Base-by-base conservation (phyloP, 805 yeast species). In the Starmera pachycereana region DNA sequence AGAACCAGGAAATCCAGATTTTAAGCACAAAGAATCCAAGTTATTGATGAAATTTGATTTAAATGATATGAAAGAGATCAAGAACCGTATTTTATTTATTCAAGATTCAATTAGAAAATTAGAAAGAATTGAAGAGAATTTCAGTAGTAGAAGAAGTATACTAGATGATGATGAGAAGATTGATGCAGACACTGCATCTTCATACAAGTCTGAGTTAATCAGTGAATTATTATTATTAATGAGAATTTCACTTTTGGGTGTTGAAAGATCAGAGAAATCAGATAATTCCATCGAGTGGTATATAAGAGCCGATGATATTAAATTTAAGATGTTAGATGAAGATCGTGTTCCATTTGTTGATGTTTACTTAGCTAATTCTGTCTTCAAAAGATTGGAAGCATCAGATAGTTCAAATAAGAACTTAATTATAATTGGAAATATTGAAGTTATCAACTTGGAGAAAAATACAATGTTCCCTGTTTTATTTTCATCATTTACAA, bases 371-470 rank as follows among this genome's bases (percentile, higher is more conserved):
- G 78, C 80, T 1, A 69, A 72, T 29, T 72, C 83, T 3, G 64
- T 63, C 27, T 85, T 79, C 58, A 63, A 73, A 35, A 65, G 94
- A 40, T 52, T 79, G 5, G 85, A 79, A 36, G 66, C 76, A 11
- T 59, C 76, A 1, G 83, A 78, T 52, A 83, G 88, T 2, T 75
- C 84, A 22, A 81, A 83, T 44, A 57, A 67, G 14, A 87, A 86
- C 52, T 60, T 68, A 11, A 60, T 84, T 5, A 71, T 68, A 33
- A 66, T 89, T 13, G 68, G 69, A 4, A 69, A 74, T 63, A 60
- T 89, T 43, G 85, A 81, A 49, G 87, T 84, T 0, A 70, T 79
- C 50, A 85, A 86, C 52, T 59, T 83, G 40, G 75, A 72, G 40
- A 61, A 63, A 12, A 59, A 68, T 14, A 72, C 84, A 0, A 52